Percentiles rank a stretch among this genome's conserved stretches.
Conservation (phyloP, 108 stramenopile species). For the Hondaea fermentalgiana region DNA sequence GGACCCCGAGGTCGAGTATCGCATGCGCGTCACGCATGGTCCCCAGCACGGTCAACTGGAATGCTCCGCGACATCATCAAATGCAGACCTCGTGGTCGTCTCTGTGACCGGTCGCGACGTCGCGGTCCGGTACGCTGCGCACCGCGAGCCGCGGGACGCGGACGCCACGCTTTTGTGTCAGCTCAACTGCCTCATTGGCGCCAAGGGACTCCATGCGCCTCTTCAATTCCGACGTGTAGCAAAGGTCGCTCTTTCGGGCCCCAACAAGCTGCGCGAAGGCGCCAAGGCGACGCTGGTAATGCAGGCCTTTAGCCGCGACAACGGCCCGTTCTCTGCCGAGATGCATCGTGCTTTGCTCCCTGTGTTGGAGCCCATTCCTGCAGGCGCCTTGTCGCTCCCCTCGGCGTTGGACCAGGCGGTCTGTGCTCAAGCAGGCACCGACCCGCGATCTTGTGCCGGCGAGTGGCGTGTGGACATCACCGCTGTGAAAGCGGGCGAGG, state of each 20-base stretch:
- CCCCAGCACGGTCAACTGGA: not conserved
- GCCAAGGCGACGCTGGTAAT: not conserved
- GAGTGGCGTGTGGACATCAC: not conserved
- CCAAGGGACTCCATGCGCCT: not conserved
- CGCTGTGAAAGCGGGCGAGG: not conserved
- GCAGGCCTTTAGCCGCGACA: not conserved
- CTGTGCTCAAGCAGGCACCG: not conserved
- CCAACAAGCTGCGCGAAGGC: conserved; percentile 3
- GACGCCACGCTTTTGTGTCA: not conserved
- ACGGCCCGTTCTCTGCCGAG: not conserved
- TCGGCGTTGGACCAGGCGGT: not conserved
- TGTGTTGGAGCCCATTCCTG: not conserved
- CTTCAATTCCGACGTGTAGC: not conserved
- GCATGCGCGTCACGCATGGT: not conserved
- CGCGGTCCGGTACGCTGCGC: not conserved
- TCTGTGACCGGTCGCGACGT: not conserved
- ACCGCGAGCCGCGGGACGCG: not conserved
- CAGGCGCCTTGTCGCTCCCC: not conserved
- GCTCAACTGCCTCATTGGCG: not conserved
- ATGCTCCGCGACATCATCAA: not conserved
- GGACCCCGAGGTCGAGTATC: not conserved
- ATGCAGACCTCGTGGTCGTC: not conserved
- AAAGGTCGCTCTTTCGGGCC: not conserved
- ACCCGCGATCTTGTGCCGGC: not conserved
- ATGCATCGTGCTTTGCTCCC: not conserved